phyloP scores from a whole-genome alignment of 2,329 filamentous ascomycete genomes.

The Fusarium sp. region DNA sequence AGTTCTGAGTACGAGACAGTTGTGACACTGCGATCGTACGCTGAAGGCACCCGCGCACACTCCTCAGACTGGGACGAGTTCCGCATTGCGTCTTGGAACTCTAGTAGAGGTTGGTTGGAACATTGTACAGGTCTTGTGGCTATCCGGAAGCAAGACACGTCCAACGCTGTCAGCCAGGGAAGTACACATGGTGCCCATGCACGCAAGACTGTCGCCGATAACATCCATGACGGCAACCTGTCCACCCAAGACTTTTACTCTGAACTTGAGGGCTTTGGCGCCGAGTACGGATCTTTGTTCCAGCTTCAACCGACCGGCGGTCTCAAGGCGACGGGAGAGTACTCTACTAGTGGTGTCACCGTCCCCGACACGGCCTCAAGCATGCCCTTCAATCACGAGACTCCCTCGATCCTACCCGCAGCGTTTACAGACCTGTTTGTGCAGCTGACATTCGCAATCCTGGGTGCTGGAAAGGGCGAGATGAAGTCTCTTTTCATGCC shows the following conservation, averaged over 20 bases:
- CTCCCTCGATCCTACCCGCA: slow-evolving; percentile 58
- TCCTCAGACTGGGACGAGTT: slow-evolving; percentile 68
- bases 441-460: slow-evolving; percentile 54
- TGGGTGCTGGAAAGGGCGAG: slow-evolving; percentile 49
- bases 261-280: slow-evolving; percentile 43
- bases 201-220: slow-evolving; percentile 11
- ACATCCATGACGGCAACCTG: slow-evolving; percentile 11
- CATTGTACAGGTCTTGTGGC: slow-evolving; percentile 67
- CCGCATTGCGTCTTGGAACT: slow-evolving; percentile 65
- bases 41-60: slow-evolving; percentile 46
- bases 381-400: slow-evolving; percentile 61
- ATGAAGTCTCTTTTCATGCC: slow-evolving; percentile 55
- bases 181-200: slow-evolving; percentile 7
- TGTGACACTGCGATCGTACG: slow-evolving; percentile 42
- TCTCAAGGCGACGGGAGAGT: slow-evolving; percentile 29
- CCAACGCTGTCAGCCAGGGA: slow-evolving; percentile 39
- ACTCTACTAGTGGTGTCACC: slow-evolving; percentile 46
- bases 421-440: slow-evolving; percentile 60
- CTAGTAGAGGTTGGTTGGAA: slow-evolving; percentile 66
- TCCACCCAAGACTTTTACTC: slow-evolving; percentile 40
- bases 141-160: slow-evolving; percentile 43
- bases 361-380: slow-evolving; percentile 57
- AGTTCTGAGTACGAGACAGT: slow-evolving; percentile 40
- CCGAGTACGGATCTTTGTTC: slow-evolving; percentile 45
- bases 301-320: slow-evolving; percentile 19